Evolutionary conservation across 2,329 filamentous ascomycete species (phyloP).

Genomic region (Pyrenophora tritici-repentis): DNA sequence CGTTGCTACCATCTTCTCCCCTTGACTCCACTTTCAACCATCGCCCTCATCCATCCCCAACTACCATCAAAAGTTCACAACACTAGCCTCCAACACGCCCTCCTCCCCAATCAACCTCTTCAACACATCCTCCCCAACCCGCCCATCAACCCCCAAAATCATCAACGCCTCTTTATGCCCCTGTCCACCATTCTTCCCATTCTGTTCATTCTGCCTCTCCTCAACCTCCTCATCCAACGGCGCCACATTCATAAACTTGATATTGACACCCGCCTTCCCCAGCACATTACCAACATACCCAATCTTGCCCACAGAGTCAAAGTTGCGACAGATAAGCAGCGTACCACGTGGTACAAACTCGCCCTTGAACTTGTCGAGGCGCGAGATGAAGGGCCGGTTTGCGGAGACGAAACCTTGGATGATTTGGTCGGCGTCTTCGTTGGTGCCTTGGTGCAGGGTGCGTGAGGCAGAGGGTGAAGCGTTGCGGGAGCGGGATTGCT

Average conservation of each 20-base stretch:
- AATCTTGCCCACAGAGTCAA: conserved; percentile 81
- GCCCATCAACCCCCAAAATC: conserved; percentile 75
- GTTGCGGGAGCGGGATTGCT: conserved; percentile 30
- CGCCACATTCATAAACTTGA: conserved; percentile 78
- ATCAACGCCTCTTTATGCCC: conserved; percentile 72
- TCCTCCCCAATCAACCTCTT: conserved; percentile 55
- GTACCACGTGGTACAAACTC: conserved; percentile 75
- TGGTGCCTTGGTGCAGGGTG: too few species aligned
- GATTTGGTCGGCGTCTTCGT: conserved; percentile 53
- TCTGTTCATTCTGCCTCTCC: conserved; percentile 27
- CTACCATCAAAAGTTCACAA: conserved; percentile 51
- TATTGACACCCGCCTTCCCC: conserved; percentile 74
- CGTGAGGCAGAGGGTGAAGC: conserved; percentile 37
- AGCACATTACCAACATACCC: conserved; percentile 75
- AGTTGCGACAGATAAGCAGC: conserved; percentile 79
- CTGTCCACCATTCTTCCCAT: conserved; percentile 14
- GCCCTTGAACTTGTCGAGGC: conserved; percentile 73
- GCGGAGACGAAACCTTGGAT: conserved; percentile 71
- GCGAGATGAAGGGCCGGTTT: conserved; percentile 69
- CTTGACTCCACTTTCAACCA: not conserved
- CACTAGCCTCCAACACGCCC: conserved; percentile 58
- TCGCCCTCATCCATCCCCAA: not conserved
- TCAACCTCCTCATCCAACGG: conserved; percentile 55
- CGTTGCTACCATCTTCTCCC: too few species aligned
- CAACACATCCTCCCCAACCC: conserved; percentile 62